phyloP scores from a whole-genome alignment of 805 yeast species.

The Metschnikowia gelsemii region DNA sequence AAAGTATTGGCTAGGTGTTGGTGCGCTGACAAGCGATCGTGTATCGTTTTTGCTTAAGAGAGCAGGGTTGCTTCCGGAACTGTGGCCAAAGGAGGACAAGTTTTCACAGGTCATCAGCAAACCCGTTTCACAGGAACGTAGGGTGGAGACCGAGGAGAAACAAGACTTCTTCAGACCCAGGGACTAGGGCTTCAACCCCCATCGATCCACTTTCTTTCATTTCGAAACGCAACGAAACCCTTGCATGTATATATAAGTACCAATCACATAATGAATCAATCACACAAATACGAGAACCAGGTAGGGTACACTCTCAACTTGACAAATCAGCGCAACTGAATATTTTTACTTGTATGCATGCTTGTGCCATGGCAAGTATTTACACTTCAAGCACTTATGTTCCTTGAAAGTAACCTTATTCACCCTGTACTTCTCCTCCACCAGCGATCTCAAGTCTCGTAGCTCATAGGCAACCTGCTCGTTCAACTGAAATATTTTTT shows the following conservation, averaged over 20 bases:
- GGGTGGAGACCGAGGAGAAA: conserved; percentile 33
- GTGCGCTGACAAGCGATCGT: conserved; percentile 89
- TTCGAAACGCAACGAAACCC: conserved; percentile 5
- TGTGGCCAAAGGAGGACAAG: conserved; percentile 55
- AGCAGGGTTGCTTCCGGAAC: conserved; percentile 65
- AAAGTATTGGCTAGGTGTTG: conserved; percentile 96
- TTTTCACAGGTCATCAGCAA: conserved; percentile 29
- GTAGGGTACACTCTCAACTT: not conserved
- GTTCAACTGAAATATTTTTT: conserved; percentile 15
- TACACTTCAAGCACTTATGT: conserved; percentile 17
- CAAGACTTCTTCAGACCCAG: conserved; percentile 36
- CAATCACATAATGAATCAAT: conserved; percentile 8
- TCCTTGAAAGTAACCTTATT: conserved; percentile 14
- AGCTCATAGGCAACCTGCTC: conserved; percentile 19
- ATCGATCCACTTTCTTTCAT: not conserved
- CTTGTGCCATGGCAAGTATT: conserved; percentile 19
- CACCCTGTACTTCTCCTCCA: conserved; percentile 13
- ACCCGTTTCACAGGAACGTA: conserved; percentile 29
- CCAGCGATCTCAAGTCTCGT: conserved; percentile 13
- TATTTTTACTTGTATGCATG: conserved; percentile 7
- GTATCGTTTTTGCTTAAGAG: conserved; percentile 74
- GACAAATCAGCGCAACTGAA: not conserved
- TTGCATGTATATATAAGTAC: conserved; percentile 8
- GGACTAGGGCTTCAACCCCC: conserved; percentile 12
- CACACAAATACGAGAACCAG: not conserved